Evolutionary conservation across 306 rosid genomes (phyloP).

Genomic region (Parietaria judaica): DNA sequence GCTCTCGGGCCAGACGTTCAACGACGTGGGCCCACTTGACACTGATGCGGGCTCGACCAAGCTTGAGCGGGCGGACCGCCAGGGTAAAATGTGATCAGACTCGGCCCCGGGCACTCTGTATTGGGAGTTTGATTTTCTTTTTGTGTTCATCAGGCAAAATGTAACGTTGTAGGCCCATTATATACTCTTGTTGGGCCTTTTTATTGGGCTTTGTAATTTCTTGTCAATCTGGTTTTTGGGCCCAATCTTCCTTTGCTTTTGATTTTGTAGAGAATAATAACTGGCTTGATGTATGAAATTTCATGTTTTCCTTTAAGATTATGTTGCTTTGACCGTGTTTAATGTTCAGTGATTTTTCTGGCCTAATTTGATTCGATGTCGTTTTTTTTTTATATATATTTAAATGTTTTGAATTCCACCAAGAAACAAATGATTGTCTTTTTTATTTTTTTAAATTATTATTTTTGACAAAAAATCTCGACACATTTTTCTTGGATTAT

Average conservation of each 20-base stretch:
- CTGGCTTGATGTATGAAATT: too few species aligned
- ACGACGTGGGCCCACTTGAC: slow-evolving; percentile 31
- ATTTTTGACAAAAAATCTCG: too few species aligned
- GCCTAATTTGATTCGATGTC: too few species aligned
- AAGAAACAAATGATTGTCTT: too few species aligned
- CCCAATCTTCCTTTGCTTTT: neutral
- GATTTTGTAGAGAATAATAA: neutral
- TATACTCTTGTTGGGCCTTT: neutral
- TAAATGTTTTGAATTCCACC: too few species aligned
- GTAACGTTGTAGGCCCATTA: neutral
- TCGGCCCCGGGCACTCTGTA: neutral
- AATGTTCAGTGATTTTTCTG: too few species aligned
- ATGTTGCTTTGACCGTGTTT: too few species aligned
- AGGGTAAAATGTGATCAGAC: slow-evolving; percentile 38
- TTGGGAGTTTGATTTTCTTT: neutral
- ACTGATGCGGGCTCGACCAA: slow-evolving; percentile 24
- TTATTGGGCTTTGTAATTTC: neutral
- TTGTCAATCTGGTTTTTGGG: neutral
- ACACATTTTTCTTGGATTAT: too few species aligned
- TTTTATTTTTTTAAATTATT: too few species aligned
- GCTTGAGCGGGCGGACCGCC: slow-evolving; percentile 28
- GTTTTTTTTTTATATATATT: too few species aligned
- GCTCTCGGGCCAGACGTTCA: slow-evolving; percentile 39
- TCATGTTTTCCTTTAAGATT: too few species aligned
- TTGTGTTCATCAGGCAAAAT: neutral